Percentiles rank a stretch among this genome's conserved stretches.
Conservation (phyloP, 2,329 filamentous ascomycete species). For the Penicillium sp. region DNA sequence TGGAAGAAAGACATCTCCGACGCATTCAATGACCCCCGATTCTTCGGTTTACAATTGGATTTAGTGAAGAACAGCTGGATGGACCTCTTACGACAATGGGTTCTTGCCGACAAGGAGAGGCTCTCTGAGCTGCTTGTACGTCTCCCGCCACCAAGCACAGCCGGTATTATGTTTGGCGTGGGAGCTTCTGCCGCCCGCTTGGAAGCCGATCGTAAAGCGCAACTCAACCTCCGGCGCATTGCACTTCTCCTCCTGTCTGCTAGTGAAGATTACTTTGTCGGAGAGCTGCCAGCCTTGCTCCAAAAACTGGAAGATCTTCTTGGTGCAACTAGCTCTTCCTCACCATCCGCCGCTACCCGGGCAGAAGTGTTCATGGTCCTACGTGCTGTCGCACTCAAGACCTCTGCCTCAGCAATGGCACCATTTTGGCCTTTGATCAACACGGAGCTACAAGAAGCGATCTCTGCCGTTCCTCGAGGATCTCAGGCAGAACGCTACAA, state of each 20-base stretch:
- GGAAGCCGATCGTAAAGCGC: conserved; percentile 92
- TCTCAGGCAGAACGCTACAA: conserved; percentile 75
- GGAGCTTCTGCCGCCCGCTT: conserved; percentile 88
- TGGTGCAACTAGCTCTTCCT: conserved; percentile 79
- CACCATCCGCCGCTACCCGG: conserved; percentile 84
- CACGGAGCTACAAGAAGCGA: conserved; percentile 75
- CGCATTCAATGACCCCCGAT: conserved; percentile 84
- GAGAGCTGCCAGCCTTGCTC: conserved; percentile 70
- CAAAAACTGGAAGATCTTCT: conserved; percentile 88
- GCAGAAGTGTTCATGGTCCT: conserved; percentile 89
- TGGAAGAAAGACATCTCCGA: conserved; percentile 94
- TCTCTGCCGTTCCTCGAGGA: conserved; percentile 71
- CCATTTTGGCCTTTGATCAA: conserved; percentile 90
- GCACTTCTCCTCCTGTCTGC: conserved; percentile 77
- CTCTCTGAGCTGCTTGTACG: conserved; percentile 78
- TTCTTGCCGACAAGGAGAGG: conserved; percentile 81
- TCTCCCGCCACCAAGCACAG: conserved; percentile 81
- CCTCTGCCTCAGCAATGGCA: conserved; percentile 75
- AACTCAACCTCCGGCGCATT: conserved; percentile 82
- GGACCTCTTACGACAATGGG: conserved; percentile 80
- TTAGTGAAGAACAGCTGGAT: conserved; percentile 78
- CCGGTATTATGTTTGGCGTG: conserved; percentile 97
- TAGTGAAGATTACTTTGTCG: conserved; percentile 75
- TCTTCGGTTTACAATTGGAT: conserved; percentile 71
- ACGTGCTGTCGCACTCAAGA: conserved; percentile 77